These are phyloP conservation scores for Funneliformis geosporum DNA, from an alignment of 192 early-diverging fungal genomes.

Conservation along the genomic window DNA sequence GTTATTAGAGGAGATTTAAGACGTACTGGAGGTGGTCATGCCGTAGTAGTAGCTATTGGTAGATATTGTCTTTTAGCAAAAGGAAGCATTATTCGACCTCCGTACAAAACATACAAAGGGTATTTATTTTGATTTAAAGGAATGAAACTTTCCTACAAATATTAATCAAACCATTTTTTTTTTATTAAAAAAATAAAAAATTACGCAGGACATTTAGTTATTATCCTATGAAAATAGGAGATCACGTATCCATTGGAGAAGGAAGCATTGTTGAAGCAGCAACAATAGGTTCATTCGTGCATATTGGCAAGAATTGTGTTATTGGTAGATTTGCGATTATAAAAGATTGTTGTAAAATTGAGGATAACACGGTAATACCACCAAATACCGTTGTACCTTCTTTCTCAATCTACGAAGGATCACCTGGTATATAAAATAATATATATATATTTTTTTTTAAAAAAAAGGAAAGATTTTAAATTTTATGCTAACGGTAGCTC, in stretches of 20 bases:
- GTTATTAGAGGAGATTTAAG: constrained; percentile 94
- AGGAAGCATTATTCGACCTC: constrained; percentile 83
- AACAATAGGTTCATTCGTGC: constrained; percentile 84
- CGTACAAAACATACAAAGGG: constrained; percentile 94
- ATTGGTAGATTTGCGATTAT: constrained; percentile 95
- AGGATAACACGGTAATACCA: constrained; percentile 88
- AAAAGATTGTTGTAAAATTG: constrained; percentile 89
- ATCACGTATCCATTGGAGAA: constrained; percentile 87
- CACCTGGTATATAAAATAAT: constrained; percentile 59
- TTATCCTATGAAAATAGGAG: constrained; percentile 97
- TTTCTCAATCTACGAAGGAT: constrained; percentile 87
- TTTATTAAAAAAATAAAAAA: no score
- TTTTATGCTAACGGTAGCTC: constrained; percentile 5
- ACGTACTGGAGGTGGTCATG: constrained; percentile 80
- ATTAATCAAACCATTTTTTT: no score
- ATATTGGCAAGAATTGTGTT: constrained; percentile 91
- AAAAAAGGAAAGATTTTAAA: neutral
- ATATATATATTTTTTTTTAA: constrained; percentile 4
- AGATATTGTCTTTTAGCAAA: constrained; percentile 82
- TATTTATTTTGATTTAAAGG: constrained; percentile 27
- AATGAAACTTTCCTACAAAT: no score
- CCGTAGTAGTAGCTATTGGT: constrained; percentile 90
- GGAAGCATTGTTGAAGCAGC: constrained; percentile 90
- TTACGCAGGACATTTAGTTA: constrained; percentile 82
- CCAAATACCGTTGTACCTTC: constrained; percentile 90